Percentiles rank a stretch among this genome's conserved stretches.
Conservation (phyloP, 2,329 filamentous ascomycete species). For the Chrysoporthe puriensis region DNA sequence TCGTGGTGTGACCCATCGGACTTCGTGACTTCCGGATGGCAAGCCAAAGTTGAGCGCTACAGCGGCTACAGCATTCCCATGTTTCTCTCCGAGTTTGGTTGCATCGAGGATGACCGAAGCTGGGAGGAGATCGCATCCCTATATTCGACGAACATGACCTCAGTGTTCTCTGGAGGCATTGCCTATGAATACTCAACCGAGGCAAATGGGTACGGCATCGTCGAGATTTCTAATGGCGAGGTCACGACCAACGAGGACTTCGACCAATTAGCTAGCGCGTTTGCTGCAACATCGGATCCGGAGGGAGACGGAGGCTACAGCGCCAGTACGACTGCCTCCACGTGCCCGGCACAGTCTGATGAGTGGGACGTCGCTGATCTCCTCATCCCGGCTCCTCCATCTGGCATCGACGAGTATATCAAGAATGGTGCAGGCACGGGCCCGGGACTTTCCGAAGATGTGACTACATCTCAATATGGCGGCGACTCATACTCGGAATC, state of each 20-base stretch:
- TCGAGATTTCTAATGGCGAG: constrained; percentile 60
- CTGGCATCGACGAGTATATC: constrained; percentile 56
- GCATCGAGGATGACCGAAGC: constrained; percentile 76
- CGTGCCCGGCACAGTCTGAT: constrained; percentile 53
- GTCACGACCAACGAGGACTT: constrained; percentile 68
- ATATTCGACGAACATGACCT: constrained; percentile 81
- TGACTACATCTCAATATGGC: constrained; percentile 18
- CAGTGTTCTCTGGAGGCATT: constrained; percentile 93
- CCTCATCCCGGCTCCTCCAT: constrained; percentile 56
- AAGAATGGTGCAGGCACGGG: constrained; percentile 55
- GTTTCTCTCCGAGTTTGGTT: constrained; percentile 95
- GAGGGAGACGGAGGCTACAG: constrained; percentile 54
- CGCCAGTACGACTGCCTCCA: constrained; percentile 48
- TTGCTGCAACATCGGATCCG: constrained; percentile 54
- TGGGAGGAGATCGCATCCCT: constrained; percentile 81
- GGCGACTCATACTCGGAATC: constrained; percentile 27
- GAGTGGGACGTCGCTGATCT: constrained; percentile 56
- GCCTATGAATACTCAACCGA: constrained; percentile 94
- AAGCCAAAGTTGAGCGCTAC: constrained; percentile 86
- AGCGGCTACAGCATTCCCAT: constrained; percentile 84
- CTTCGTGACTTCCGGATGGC: constrained; percentile 76
- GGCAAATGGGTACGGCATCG: constrained; percentile 78
- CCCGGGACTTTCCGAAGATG: constrained; percentile 55
- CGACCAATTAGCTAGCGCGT: constrained; percentile 51
- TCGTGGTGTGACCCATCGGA: constrained; percentile 80